A percentile compares a stretch with the other conserved stretches of the same genome.
Evolutionary conservation across 371 early-diverging fungal genomes (phyloP).

Genomic region (Haplosporangium sp.): DNA sequence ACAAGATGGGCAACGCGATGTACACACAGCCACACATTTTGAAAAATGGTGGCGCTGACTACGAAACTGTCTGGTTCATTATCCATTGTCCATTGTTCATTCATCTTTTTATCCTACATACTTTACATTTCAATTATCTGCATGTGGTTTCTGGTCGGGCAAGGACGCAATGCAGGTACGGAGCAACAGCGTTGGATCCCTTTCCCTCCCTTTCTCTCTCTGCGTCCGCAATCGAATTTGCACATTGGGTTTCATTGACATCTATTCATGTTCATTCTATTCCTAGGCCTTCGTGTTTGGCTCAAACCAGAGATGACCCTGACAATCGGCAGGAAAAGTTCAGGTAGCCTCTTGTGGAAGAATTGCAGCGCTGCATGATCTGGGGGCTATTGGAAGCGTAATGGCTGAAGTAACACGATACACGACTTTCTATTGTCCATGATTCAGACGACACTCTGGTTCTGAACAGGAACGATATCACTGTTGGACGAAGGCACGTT

Average conservation of each 20-base stretch:
- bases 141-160: conserved; percentile 53
- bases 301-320: conserved; percentile 43
- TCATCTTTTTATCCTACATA: too few species aligned
- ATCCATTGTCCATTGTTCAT: too few species aligned
- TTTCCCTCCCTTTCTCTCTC: background rate
- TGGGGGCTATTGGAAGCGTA: background rate
- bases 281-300: conserved; percentile 38
- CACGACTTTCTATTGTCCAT: background rate
- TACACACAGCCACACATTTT: too few species aligned
- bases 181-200: background rate
- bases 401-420: background rate
- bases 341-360: conserved; percentile 1
- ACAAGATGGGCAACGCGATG: too few species aligned
- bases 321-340: conserved; percentile 31
- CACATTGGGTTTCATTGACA: too few species aligned
- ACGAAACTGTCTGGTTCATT: too few species aligned
- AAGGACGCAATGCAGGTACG: conserved; percentile 32
- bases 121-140: background rate
- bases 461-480: conserved; percentile 21
- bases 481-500: conserved; percentile 41
- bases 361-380: background rate
- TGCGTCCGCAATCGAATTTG: too few species aligned
- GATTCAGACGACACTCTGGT: conserved; percentile 21
- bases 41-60: too few species aligned
- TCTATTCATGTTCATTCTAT: background rate